A percentile compares a stretch with the other conserved stretches of the same genome.
Evolutionary conservation across 1,139 yeast genomes (phyloP).

Genomic region (Debaryomyces fabryi): DNA sequence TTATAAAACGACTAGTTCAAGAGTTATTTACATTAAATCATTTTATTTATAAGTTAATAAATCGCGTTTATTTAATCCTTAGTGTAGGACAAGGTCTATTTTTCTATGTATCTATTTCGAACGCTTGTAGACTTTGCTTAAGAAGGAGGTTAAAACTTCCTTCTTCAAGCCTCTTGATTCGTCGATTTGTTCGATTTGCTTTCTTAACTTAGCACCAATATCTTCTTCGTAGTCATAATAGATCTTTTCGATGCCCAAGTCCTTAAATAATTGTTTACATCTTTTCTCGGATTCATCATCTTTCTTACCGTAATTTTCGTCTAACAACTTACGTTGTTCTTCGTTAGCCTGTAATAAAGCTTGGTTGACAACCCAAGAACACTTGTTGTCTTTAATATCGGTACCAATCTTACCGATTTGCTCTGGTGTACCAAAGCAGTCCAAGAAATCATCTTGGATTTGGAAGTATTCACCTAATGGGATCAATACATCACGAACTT

Average conservation of each 20-base stretch:
- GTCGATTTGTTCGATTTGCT: constrained; percentile 70
- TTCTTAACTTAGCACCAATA: constrained; percentile 64
- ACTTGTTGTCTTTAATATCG: constrained; percentile 97
- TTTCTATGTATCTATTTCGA: constrained; percentile 55
- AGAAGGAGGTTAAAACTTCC: constrained; percentile 79
- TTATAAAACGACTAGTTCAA: not conserved
- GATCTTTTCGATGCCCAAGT: constrained; percentile 68
- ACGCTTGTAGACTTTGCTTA: constrained; percentile 92
- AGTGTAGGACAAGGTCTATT: not conserved
- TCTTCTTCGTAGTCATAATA: constrained; percentile 84
- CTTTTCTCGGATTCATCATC: constrained; percentile 66
- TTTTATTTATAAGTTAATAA: constrained; percentile 7
- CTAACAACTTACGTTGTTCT: constrained; percentile 81
- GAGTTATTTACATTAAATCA: constrained; percentile 4
- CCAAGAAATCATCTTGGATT: constrained; percentile 96
- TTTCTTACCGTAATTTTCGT: constrained; percentile 88
- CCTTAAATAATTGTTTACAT: constrained; percentile 75
- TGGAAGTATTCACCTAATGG: constrained; percentile 99
- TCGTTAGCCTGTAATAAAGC: constrained; percentile 80
- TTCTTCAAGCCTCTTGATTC: constrained; percentile 91
- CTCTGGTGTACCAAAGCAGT: constrained; percentile 96
- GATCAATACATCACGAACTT: constrained; percentile 83
- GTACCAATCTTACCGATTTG: constrained; percentile 99
- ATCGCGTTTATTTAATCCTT: constrained; percentile 3
- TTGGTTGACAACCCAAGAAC: constrained; percentile 96